Conservation (phyloP, 345 rosid genomes). For the Citrus glauca region DNA sequence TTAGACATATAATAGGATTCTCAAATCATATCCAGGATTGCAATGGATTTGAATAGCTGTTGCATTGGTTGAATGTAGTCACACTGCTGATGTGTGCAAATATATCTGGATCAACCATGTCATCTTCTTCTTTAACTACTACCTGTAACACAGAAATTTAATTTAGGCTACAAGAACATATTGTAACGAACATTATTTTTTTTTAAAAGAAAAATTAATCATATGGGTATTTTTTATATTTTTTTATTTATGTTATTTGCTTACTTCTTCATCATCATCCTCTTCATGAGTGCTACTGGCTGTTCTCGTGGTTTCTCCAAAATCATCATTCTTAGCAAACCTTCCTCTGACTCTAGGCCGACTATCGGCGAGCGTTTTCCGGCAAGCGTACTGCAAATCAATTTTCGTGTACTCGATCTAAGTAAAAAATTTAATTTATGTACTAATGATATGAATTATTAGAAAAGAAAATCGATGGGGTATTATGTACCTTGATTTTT, state of each 20-base stretch:
- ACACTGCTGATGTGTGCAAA: conserved; percentile 83
- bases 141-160: conserved; percentile 32
- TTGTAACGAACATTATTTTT: neutral
- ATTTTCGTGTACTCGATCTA: neutral
- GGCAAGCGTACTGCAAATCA: conserved; percentile 74
- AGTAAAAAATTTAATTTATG: neutral
- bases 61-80: conserved; percentile 77
- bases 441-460: neutral
- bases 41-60: conserved; percentile 50
- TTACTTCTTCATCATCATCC: conserved; percentile 74
- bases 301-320: conserved; percentile 48
- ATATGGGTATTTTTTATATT: too few relatives aligned
- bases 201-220: too few relatives aligned
- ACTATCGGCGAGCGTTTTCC: conserved; percentile 92
- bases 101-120: conserved; percentile 68
- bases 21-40: conserved; percentile 68
- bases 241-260: neutral
- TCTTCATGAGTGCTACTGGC: conserved; percentile 59
- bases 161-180: neutral
- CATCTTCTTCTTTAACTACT: conserved; percentile 68
- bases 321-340: conserved; percentile 88
- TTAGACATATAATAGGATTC: too few relatives aligned
- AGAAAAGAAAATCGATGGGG: neutral
- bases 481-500: conserved; percentile 73
- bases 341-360: conserved; percentile 92